Evolutionary conservation across 306 rosid genomes (phyloP), one percentile per base, ranked within the genome.

Genomic region (Cucumis hystrix): DNA sequence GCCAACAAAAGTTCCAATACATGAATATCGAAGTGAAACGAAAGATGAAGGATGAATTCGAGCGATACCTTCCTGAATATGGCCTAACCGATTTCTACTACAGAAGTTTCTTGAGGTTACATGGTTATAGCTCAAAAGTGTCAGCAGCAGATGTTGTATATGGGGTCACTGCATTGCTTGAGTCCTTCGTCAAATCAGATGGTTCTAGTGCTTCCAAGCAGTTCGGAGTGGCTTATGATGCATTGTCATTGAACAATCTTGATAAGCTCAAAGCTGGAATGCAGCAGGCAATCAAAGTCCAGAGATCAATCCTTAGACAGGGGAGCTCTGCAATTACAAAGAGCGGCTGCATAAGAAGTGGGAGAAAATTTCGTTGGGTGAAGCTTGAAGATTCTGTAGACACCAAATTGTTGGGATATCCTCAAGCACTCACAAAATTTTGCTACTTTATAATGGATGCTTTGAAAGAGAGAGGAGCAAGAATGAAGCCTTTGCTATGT

Each of bases 91-190:
- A 95, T 83, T 91, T 95, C 79, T 91, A 95, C 78, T 95, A 88
- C 83, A 79, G 99, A 56, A 91, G 97, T 61, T 95, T 95, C 84
- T 40, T 89, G 83, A 73, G 98, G 76, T 58, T 86, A 21, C 92
- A 91, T 52, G 93, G 96, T 43, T 95, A 95, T 76, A 89, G 90
- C 78, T 92, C 97, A 18, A 95, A 81, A 81, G 88, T 95, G 13
- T 92, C 99, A 10, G 99, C 99, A 23, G 99, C 99, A 16, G 99
- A 95, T 83, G 98, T 95, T 67, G 99, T 95, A n/a, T 92, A 87
- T 67, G 99, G 99, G 7, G 97, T 95, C 25, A 95, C 99, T 16
- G 99, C 99, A 0, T 79, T 92, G 88, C 93, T 95, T 2, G 99
- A 95, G 65, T 95, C 97, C 9, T 95, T 87, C 77, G 90, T 87